phyloP scores from a whole-genome alignment of 768 basidiomycete species.

The Naganishia friedmannii region DNA sequence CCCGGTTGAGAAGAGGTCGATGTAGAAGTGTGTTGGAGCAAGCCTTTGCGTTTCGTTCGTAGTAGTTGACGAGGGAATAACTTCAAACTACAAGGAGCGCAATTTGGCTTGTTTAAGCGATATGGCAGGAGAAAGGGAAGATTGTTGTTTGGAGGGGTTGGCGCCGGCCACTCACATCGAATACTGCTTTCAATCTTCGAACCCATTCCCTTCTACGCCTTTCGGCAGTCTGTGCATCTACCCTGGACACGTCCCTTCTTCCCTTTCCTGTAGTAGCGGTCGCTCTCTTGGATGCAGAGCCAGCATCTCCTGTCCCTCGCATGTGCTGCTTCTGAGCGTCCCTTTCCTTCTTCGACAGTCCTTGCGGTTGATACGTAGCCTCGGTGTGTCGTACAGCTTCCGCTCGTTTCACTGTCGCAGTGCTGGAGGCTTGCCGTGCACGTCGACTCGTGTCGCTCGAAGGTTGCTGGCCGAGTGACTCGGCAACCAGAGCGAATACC shows the following conservation, averaged over 20 bases:
- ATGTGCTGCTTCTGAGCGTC: not conserved
- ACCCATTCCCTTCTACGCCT: slow-evolving; percentile 7
- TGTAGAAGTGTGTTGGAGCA: slow-evolving; percentile 11
- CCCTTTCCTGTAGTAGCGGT: not conserved
- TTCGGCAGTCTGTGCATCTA: not conserved
- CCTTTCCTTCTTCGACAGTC: not conserved
- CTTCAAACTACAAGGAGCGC: slow-evolving; percentile 1
- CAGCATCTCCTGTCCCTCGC: not conserved
- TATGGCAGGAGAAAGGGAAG: not conserved
- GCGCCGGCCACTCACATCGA: not conserved
- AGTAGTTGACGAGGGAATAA: not conserved
- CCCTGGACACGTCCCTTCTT: not conserved
- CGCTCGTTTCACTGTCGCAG: not conserved
- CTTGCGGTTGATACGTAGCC: slow-evolving; percentile 11
- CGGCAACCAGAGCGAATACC: slow-evolving; percentile 21
- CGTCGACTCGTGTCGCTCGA: not conserved
- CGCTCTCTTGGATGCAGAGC: not conserved
- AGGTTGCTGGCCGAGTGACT: slow-evolving; percentile 14
- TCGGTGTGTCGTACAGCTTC: not conserved
- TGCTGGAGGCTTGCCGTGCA: too few relatives aligned
- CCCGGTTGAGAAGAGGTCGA: not conserved
- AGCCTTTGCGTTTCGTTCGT: not conserved
- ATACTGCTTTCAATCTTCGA: not conserved
- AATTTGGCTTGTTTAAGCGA: not conserved
- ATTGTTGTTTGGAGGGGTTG: too few relatives aligned